Base-by-base conservation (phyloP, 495 filamentous ascomycete genomes). In the Xylaria acuta region DNA sequence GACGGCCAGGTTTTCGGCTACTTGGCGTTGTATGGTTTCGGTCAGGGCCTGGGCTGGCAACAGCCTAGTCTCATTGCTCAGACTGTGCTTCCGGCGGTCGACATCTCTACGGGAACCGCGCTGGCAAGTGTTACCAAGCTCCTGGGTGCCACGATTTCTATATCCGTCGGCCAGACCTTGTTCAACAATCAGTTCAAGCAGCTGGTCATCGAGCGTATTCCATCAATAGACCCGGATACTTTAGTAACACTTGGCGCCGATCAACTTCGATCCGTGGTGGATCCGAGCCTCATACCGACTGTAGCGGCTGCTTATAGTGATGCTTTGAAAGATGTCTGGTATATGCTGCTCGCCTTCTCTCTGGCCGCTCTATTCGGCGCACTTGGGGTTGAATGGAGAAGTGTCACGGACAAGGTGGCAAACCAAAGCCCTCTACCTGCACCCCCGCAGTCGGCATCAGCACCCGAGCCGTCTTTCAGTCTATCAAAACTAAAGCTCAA, bases 341-440 rank as follows among this genome's bases (percentile, higher is more conserved):
- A 40, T 16, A 25, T 66, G 7, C 27, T 53, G 65, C 83, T 90
- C 32, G 89, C 89, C 0, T 84, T 90, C 80, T 82, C 84, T 18
- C 82, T 80, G 3, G 58, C 90, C 8, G 84, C 6, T 78, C 89
- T 5, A 20, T 92, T 64, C 40, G 90, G 85, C 22, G 83, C 86
- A 5, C 77, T 87, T 38, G 83, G 84, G 18, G 80, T 93, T 27
- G 85, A 92, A 77, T 94, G 91, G 92, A 86, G 86, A 69, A 89
- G 83, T 40, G 89, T 94, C 27, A 92, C 92, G 81, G 90, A 88
- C 0, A 91, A 89, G 84, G 89, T 90, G 67, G 64, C 41, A 12
- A 66, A 66, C 58, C 58, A 62, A 38, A 25, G 6, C 1, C 34
- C 58, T 38, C 58, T 22, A 9, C 54, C 58, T 36, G 58, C 20